A percentile compares a stretch with the other conserved stretches of the same genome.
Conservation (phyloP, 441 rosid genomes). For the Raphanus hybrid region DNA sequence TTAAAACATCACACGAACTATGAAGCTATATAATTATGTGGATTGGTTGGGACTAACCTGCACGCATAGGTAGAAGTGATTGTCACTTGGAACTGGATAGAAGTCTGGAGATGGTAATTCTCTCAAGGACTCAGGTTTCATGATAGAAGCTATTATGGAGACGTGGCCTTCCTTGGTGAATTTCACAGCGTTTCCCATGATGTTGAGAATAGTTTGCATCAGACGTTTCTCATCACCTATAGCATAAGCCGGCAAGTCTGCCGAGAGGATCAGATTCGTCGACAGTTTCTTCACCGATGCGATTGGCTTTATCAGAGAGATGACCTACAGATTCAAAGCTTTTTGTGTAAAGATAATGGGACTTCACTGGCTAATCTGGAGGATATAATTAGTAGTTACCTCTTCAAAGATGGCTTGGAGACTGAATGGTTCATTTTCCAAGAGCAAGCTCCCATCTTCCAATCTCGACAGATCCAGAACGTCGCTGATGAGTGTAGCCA, state of each 20-base stretch:
- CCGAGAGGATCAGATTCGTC: constrained; percentile 61
- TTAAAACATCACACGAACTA: neutral
- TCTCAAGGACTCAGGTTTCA: constrained; percentile 74
- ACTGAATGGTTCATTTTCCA: constrained; percentile 62
- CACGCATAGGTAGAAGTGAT: constrained; percentile 73
- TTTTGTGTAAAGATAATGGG: neutral
- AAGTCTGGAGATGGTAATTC: constrained; percentile 77
- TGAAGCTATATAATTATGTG: neutral
- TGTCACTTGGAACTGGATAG: constrained; percentile 59
- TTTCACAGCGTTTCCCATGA: constrained; percentile 90
- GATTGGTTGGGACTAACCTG: constrained; percentile 54
- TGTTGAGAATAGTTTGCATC: constrained; percentile 75
- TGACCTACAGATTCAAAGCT: constrained; percentile 53
- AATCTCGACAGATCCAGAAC: constrained; percentile 89
- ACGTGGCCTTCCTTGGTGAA: constrained; percentile 85
- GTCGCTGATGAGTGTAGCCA: constrained; percentile 82
- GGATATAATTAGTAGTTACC: constrained; percentile 45
- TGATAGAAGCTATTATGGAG: constrained; percentile 69
- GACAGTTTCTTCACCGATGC: constrained; percentile 79
- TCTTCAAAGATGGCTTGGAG: constrained; percentile 73
- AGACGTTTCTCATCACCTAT: constrained; percentile 89
- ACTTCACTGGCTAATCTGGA: constrained; percentile 1
- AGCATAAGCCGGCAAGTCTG: constrained; percentile 76
- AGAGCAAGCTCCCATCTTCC: constrained; percentile 85
- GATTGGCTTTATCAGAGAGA: constrained; percentile 74